A percentile compares a stretch with the other conserved stretches of the same genome.
phyloP scores from a whole-genome alignment of 2,329 filamentous ascomycete species.

The Immersiporthe knoxdaviesiana region DNA sequence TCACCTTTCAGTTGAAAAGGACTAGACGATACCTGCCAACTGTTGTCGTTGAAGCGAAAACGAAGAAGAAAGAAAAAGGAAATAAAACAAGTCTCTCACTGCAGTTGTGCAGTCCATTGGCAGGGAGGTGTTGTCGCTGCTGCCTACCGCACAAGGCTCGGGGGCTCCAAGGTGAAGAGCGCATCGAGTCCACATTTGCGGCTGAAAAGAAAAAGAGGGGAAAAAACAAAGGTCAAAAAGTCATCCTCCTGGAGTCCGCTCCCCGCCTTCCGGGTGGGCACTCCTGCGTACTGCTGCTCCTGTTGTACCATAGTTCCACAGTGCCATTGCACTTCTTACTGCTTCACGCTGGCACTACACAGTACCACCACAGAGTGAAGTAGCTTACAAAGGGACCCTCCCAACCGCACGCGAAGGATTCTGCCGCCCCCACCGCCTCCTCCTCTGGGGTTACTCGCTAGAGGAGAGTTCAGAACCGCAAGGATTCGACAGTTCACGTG shows the following conservation, averaged over 20 bases:
- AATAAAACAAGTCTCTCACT: neutral
- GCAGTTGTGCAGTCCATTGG: neutral
- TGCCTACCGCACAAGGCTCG: neutral
- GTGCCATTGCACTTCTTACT: neutral
- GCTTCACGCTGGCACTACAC: neutral
- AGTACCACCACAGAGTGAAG: neutral
- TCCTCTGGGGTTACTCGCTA: neutral
- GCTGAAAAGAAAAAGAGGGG: constrained; percentile 5
- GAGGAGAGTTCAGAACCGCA: neutral
- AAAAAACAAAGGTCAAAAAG: neutral
- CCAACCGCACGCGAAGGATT: constrained; percentile 5
- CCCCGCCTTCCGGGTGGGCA: neutral
- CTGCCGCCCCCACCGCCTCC: neutral
- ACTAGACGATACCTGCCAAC: neutral
- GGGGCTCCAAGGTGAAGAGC: neutral
- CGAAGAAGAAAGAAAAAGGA: too few species aligned
- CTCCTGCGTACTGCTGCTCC: neutral
- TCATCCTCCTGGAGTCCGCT: constrained; percentile 7
- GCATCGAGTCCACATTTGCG: neutral
- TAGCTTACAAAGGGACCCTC: neutral
- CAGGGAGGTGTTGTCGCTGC: neutral
- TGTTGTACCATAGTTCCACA: neutral
- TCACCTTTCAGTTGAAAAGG: neutral
- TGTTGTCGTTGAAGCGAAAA: neutral
- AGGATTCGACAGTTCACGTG: constrained; percentile 5